A percentile compares a stretch with the other conserved stretches of the same genome.
These are phyloP conservation scores for Aureobasidium melanogenum DNA, from an alignment of 2,329 filamentous ascomycete species.

Conservation along the genomic window DNA sequence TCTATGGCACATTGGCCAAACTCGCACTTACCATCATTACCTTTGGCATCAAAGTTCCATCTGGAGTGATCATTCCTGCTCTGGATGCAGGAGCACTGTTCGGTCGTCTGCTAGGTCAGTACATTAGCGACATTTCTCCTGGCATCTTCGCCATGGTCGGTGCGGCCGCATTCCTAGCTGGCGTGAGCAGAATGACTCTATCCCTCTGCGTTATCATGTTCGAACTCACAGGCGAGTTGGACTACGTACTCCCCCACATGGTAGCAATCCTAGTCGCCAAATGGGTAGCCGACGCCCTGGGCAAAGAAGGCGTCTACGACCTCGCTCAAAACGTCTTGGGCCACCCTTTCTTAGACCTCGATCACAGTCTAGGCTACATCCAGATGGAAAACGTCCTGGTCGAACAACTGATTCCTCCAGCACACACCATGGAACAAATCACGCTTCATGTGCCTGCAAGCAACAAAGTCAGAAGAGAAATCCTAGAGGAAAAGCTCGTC, in stretches of 20 bases:
- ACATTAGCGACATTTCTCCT: slow-evolving; percentile 34
- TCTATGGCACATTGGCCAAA: slow-evolving; percentile 46
- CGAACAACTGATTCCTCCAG: slow-evolving; percentile 43
- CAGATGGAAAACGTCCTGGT: slow-evolving; percentile 31
- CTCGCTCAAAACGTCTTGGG: slow-evolving; percentile 51
- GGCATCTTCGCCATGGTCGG: slow-evolving; percentile 56
- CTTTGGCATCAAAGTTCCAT: slow-evolving; percentile 52
- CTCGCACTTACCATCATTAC: slow-evolving; percentile 49
- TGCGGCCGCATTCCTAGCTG: slow-evolving; percentile 49
- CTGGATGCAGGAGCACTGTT: slow-evolving; percentile 51
- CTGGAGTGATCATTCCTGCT: slow-evolving; percentile 52
- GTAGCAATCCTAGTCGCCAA: slow-evolving; percentile 51
- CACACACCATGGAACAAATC: slow-evolving; percentile 48
- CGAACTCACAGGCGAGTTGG: slow-evolving; percentile 50
- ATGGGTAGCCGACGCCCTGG: slow-evolving; percentile 49
- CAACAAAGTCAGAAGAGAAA: slow-evolving; percentile 34
- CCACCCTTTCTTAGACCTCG: slow-evolving; percentile 49
- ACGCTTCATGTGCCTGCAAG: slow-evolving; percentile 38
- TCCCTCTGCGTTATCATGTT: slow-evolving; percentile 54
- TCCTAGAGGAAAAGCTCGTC: slow-evolving; percentile 38
- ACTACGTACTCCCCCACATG: slow-evolving; percentile 51
- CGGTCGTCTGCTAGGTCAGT: slow-evolving; percentile 44
- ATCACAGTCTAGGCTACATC: slow-evolving; percentile 38
- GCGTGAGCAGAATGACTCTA: slow-evolving; percentile 51
- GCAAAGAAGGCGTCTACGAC: slow-evolving; percentile 48